Conservation (phyloP, 83 land plant genomes). For the Diphasiastrum complanatum region DNA sequence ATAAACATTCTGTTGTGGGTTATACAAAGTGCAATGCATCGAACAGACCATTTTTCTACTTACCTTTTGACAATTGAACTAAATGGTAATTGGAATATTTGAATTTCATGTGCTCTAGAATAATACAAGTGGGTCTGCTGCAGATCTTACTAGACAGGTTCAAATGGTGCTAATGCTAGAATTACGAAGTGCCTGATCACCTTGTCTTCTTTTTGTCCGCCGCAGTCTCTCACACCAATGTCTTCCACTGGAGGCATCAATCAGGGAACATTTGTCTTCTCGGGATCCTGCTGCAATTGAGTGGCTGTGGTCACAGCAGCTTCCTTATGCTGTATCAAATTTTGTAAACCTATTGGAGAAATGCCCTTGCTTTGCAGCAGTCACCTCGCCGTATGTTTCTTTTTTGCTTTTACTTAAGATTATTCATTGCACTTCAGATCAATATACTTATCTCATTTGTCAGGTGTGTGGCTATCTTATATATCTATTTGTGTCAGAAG, state of each 20-base stretch:
- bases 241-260: conserved; percentile 60
- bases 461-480: background rate
- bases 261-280: conserved; percentile 58
- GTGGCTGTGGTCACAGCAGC: conserved; percentile 86
- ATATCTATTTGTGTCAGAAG: conserved; percentile 27
- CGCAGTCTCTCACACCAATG: conserved; percentile 62
- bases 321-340: conserved; percentile 48
- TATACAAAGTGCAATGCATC: too few relatives aligned
- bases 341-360: conserved; percentile 70
- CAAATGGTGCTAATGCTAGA: too few relatives aligned
- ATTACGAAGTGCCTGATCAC: background rate
- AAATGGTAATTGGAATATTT: too few relatives aligned
- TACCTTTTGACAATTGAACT: too few relatives aligned
- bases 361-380: conserved; percentile 51
- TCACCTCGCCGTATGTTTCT: conserved; percentile 46
- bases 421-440: conserved; percentile 10
- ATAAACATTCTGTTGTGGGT: too few relatives aligned
- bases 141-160: too few relatives aligned
- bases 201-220: background rate
- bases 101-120: too few relatives aligned
- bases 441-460: conserved; percentile 9
- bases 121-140: too few relatives aligned
- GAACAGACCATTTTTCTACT: too few relatives aligned
- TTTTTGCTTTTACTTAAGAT: background rate
- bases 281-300: conserved; percentile 66